A percentile compares a stretch with the other conserved stretches of the same genome.
phyloP scores from a whole-genome alignment of 2,329 filamentous ascomycete genomes.

The Monosporascus sp. region DNA sequence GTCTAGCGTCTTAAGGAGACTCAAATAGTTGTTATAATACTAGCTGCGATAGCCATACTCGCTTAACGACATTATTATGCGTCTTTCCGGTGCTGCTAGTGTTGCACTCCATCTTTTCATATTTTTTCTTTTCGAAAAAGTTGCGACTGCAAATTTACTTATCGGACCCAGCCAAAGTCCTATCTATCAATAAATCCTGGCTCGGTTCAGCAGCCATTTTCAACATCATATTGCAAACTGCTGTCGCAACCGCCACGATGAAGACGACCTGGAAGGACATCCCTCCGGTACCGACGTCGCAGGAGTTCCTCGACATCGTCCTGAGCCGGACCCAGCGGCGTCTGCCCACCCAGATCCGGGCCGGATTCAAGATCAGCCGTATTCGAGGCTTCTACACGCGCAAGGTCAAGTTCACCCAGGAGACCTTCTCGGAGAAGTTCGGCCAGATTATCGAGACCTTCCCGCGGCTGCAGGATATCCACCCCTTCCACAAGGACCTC shows the following conservation, averaged over 20 bases:
- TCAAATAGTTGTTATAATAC: neutral
- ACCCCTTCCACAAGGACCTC: conserved; percentile 83
- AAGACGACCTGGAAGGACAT: conserved; percentile 71
- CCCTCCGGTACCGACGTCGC: conserved; percentile 80
- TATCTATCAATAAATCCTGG: neutral
- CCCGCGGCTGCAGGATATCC: conserved; percentile 86
- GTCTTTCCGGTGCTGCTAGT: neutral
- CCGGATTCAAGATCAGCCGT: conserved; percentile 92
- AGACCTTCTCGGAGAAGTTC: conserved; percentile 95
- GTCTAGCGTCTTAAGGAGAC: neutral
- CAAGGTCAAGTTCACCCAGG: conserved; percentile 97
- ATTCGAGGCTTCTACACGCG: conserved; percentile 91
- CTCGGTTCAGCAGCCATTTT: neutral
- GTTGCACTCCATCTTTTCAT: conserved; percentile 12
- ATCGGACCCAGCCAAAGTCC: neutral
- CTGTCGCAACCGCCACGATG: conserved; percentile 39
- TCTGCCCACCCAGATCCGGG: conserved; percentile 89
- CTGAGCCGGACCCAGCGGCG: conserved; percentile 88
- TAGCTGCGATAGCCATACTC: neutral
- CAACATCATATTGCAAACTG: conserved; percentile 3
- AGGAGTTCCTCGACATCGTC: conserved; percentile 97
- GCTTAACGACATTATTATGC: neutral
- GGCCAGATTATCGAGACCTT: conserved; percentile 87
- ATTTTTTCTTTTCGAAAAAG: conserved; percentile 9
- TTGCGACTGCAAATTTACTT: conserved; percentile 2